Conservation (phyloP, 2,329 filamentous ascomycete species). For the Scedosporium apiospermum region DNA sequence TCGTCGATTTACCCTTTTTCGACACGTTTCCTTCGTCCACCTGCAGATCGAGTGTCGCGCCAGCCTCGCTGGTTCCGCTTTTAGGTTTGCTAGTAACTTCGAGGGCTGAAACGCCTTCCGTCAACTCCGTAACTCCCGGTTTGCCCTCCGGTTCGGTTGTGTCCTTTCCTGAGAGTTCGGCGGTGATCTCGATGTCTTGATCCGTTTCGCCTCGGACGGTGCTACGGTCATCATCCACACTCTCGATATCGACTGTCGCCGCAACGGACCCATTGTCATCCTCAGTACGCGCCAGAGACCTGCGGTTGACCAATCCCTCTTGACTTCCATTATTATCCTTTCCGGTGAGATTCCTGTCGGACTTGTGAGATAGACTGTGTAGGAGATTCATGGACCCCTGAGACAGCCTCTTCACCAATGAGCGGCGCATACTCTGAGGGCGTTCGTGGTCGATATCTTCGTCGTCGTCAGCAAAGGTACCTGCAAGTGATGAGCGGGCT, state of each 20-base stretch:
- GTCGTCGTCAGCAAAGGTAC: slow-evolving; percentile 55
- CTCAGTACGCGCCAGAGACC: slow-evolving; percentile 17
- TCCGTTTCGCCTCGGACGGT: slow-evolving; percentile 16
- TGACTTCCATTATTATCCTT: slow-evolving; percentile 24
- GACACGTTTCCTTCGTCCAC: slow-evolving; percentile 12
- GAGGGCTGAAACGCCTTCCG: slow-evolving; percentile 4
- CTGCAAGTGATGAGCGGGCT: slow-evolving; percentile 58
- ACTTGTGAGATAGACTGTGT: slow-evolving; percentile 30
- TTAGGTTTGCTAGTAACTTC: slow-evolving; percentile 10
- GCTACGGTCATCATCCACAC: slow-evolving; percentile 28
- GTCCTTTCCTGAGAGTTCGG: slow-evolving; percentile 18
- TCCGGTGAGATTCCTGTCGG: slow-evolving; percentile 12
- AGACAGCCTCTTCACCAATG: slow-evolving; percentile 39
- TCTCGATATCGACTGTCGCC: slow-evolving; percentile 47
- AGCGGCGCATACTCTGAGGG: slow-evolving; percentile 21
- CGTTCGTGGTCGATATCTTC: slow-evolving; percentile 8
- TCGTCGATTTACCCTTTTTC: slow-evolving; percentile 27
- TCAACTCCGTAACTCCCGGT: slow-evolving; percentile 7
- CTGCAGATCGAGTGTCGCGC: background rate
- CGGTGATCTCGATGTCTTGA: slow-evolving; percentile 28
- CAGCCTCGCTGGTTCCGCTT: slow-evolving; percentile 1
- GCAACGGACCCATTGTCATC: slow-evolving; percentile 43
- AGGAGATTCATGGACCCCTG: slow-evolving; percentile 34
- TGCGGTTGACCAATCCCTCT: slow-evolving; percentile 32
- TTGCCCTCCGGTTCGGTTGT: background rate